A percentile compares a stretch with the other conserved stretches of the same genome.
Conservation (phyloP, 257 asterid genomes). For the Echium plantagineum region DNA sequence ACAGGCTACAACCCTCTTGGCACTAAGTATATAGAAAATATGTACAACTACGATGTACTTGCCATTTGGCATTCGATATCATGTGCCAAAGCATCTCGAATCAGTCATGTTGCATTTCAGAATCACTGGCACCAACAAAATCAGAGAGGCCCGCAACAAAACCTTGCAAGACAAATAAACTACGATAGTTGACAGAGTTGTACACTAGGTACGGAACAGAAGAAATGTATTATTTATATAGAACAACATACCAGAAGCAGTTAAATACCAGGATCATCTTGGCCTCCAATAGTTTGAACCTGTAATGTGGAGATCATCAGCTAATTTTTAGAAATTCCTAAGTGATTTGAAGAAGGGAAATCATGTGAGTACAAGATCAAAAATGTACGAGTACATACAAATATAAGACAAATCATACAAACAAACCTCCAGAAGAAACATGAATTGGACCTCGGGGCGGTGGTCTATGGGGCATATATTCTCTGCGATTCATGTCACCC, state of each 20-base stretch:
- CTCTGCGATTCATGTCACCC: constrained; percentile 35
- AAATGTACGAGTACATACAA: neutral
- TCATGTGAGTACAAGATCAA: neutral
- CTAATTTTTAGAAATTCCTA: constrained; percentile 6
- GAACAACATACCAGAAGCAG: neutral
- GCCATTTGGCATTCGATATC: too few species aligned
- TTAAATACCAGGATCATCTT: constrained; percentile 17
- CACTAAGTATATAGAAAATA: neutral
- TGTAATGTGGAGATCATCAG: constrained; percentile 1
- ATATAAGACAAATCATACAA: neutral
- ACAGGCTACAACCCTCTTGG: neutral
- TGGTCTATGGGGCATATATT: constrained; percentile 45
- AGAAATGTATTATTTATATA: neutral
- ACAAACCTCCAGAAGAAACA: constrained; percentile 57
- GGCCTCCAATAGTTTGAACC: constrained; percentile 80
- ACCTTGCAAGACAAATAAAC: neutral
- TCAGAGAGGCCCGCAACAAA: neutral
- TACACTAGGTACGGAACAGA: neutral
- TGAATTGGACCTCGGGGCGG: constrained; percentile 64
- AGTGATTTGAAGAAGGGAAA: neutral
- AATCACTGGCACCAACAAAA: neutral
- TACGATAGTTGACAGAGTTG: neutral
- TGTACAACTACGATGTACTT: neutral
- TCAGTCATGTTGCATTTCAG: neutral
- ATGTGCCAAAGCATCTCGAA: neutral